Evolutionary conservation across 2,329 filamentous ascomycete genomes (phyloP).

Genomic region (Xylaria sp.): DNA sequence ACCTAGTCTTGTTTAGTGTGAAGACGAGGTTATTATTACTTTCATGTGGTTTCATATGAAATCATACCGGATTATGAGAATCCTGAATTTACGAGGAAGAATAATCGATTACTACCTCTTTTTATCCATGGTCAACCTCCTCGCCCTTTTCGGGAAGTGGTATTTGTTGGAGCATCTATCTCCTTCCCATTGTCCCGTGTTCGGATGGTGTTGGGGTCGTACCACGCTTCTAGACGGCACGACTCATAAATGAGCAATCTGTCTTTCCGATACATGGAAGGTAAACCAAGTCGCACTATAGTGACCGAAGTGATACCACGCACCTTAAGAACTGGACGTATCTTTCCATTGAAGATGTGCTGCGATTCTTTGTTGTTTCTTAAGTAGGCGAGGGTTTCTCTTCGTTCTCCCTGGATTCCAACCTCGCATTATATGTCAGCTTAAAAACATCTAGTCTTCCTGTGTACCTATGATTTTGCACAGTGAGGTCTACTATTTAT

Average conservation of each 20-base stretch:
- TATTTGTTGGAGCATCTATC: not conserved
- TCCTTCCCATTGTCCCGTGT: not conserved
- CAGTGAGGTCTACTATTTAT: not conserved
- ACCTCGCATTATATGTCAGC: not conserved
- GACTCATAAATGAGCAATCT: not conserved
- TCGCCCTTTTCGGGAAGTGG: not conserved
- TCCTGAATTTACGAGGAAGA: not conserved
- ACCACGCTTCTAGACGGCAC: not conserved
- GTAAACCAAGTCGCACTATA: not conserved
- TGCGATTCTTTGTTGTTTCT: too few relatives aligned
- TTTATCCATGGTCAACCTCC: not conserved
- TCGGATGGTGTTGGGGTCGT: not conserved
- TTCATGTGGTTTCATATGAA: not conserved
- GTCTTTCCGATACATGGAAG: not conserved
- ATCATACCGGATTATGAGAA: not conserved
- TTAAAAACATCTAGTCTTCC: too few relatives aligned
- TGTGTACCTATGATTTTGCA: not conserved
- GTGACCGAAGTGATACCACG: not conserved
- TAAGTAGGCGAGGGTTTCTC: too few relatives aligned
- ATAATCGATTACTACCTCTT: not conserved
- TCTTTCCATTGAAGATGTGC: not conserved
- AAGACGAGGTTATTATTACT: not conserved
- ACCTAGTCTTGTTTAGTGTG: too few relatives aligned
- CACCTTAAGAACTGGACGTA: not conserved
- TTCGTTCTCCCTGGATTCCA: too few relatives aligned